These are phyloP conservation scores for Escallonia rubra DNA, from an alignment of 129 eudicot species.

Conservation along the genomic window DNA sequence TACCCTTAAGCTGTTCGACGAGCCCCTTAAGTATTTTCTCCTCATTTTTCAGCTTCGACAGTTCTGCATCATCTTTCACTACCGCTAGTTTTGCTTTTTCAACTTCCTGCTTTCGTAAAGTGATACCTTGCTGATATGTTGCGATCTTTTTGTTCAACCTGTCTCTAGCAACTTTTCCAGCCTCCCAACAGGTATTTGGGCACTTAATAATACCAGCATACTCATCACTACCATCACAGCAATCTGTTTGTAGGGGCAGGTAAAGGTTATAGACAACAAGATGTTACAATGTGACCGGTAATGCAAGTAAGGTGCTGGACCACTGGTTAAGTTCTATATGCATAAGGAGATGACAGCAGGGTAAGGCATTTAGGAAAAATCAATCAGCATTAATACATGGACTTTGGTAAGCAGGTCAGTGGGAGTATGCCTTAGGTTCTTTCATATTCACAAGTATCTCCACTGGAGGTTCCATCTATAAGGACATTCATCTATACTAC, in stretches of 20 bases:
- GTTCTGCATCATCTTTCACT: constrained; percentile 81
- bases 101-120: constrained; percentile 56
- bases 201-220: constrained; percentile 76
- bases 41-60: constrained; percentile 71
- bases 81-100: constrained; percentile 61
- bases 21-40: constrained; percentile 79
- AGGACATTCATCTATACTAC: too few species aligned
- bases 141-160: constrained; percentile 78
- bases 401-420: too few species aligned
- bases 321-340: too few species aligned
- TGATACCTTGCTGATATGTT: constrained; percentile 68
- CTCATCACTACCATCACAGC: constrained; percentile 99
- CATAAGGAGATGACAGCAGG: too few species aligned
- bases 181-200: constrained; percentile 96
- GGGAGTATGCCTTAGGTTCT: too few species aligned
- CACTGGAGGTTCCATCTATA: too few species aligned
- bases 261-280: constrained; percentile 13
- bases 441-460: too few species aligned
- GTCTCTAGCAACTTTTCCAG: constrained; percentile 90
- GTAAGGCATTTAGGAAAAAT: too few species aligned
- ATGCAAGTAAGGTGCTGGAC: too few species aligned
- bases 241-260: constrained; percentile 45
- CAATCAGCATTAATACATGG: too few species aligned
- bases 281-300: background rate
- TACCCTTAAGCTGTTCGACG: constrained; percentile 91